Base-by-base conservation (phyloP, 164 flowering plant genomes). In the Nelumbo lutea region DNA sequence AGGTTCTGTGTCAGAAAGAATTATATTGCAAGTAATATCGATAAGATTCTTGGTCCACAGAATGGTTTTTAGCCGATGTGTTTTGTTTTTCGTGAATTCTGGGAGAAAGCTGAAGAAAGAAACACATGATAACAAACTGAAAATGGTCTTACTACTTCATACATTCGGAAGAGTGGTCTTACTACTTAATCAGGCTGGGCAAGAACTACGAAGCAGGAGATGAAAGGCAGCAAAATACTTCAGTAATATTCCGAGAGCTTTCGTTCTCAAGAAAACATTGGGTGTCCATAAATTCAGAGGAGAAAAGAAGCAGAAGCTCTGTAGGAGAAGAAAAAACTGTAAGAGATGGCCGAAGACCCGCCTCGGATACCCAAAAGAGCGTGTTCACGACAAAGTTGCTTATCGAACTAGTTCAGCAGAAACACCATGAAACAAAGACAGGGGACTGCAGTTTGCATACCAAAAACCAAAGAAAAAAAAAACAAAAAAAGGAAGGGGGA, bases 81-180 rank as follows among this genome's bases (percentile, higher is more conserved):
- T 11, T 3, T 57, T 46, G 45, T 3, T 27, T 59, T 48, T 47
- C 40, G 4, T 64, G 57, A 57, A 46, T 38, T 47, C 41, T 4
- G 10, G 40, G 62, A 64, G 42, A 42, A 65, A 56, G 63, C 68
- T 64, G 52, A 67, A 52, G 14, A 53, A 46, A 11, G 46, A 57
- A 46, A 70, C 3, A 9, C 42, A 47, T 27, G 46, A 38, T 9
- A 59, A n/a, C 56, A 8, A 45, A 9, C 58, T 51, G 48, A 59
- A 58, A 66, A 53, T 3, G 4, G 27, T 27, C 27, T 27, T 27
- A 27, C 6, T 48, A 58, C 6, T 7, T 50, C 5, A 50, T 7
- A 42, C 13, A 46, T n/a, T 58, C 13, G 58, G 40, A 47, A 63
- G 42, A 45, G 46, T n/a, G 4, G 59, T 42, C n/a, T n/a, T n/a